Evolutionary conservation across 805 yeast genomes (phyloP).

Genomic region (Kodamaea nitidulidarum): DNA sequence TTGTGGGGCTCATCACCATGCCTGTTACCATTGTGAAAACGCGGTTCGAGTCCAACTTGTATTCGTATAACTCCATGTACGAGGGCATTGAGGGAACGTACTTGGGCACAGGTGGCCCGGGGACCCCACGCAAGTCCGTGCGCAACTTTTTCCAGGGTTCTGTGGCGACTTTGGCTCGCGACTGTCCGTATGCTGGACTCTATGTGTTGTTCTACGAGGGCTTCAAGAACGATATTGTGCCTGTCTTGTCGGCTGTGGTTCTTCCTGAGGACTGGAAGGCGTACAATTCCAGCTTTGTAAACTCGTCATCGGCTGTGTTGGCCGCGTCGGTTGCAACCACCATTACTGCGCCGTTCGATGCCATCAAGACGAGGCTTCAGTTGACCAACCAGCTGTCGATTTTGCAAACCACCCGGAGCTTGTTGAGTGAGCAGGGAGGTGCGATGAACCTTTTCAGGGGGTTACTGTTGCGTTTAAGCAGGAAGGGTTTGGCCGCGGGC

Average conservation of each 20-base stretch:
- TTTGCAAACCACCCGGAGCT: conserved; percentile 40
- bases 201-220: conserved; percentile 84
- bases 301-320: conserved; percentile 68
- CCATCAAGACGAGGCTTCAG: conserved; percentile 89
- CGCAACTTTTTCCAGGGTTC: conserved; percentile 82
- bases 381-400: conserved; percentile 44
- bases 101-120: conserved; percentile 14
- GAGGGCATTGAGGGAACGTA: conserved; percentile 61
- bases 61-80: conserved; percentile 59
- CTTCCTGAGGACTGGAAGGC: conserved; percentile 11
- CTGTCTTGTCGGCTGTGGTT: conserved; percentile 21
- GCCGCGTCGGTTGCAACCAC: conserved; percentile 82
- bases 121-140: conserved; percentile 28
- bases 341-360: conserved; percentile 91
- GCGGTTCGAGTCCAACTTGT: conserved; percentile 78
- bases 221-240: conserved; percentile 54
- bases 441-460: conserved; percentile 72
- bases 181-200: conserved; percentile 95
- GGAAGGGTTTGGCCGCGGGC: conserved; percentile 90
- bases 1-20: conserved; percentile 87
- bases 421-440: conserved; percentile 45
- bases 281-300: conserved; percentile 43
- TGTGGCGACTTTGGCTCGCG: conserved; percentile 81
- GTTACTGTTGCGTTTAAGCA: conserved; percentile 66
- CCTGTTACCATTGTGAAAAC: conserved; percentile 91